phyloP scores from a whole-genome alignment of 225 moss, liverwort and hornwort genomes.

The Asterella californica region DNA sequence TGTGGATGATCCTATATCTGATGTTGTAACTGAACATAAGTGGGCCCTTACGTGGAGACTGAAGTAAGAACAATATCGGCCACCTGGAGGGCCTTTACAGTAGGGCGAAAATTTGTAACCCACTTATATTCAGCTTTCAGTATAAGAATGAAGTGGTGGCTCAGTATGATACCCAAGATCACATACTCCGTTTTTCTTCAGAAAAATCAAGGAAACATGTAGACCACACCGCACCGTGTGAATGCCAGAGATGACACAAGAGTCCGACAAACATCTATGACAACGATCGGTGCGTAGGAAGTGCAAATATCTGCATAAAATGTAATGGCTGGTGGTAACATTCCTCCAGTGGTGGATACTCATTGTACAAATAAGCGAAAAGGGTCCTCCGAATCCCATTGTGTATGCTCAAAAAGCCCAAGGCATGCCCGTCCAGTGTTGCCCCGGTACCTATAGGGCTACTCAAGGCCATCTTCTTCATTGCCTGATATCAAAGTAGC shows the following conservation, averaged over 20 bases:
- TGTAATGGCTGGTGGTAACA: neutral
- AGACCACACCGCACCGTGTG: neutral
- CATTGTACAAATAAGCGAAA: conserved; percentile 52
- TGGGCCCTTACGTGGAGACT: conserved; percentile 39
- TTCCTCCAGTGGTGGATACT: conserved; percentile 57
- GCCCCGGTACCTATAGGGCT: conserved; percentile 78
- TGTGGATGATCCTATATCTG: too few species aligned
- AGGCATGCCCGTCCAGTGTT: conserved; percentile 53
- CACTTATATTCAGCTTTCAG: conserved; percentile 37
- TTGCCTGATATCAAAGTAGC: conserved; percentile 39
- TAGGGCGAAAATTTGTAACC: conserved; percentile 6
- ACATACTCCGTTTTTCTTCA: conserved; percentile 64
- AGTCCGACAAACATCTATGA: neutral
- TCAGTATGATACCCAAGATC: conserved; percentile 38
- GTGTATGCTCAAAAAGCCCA: conserved; percentile 52
- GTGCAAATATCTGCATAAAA: neutral
- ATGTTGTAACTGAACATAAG: too few species aligned
- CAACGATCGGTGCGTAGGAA: neutral
- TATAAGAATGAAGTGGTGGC: conserved; percentile 58
- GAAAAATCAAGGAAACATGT: conserved; percentile 33
- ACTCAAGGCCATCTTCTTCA: conserved; percentile 53
- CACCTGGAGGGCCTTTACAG: neutral
- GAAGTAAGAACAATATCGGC: conserved; percentile 47
- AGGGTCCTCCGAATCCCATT: conserved; percentile 42
- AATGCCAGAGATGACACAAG: neutral